A percentile compares a stretch with the other conserved stretches of the same genome.
These are phyloP conservation scores for Syncephalastrum monosporum DNA, from an alignment of 371 early-diverging fungal genomes.

Conservation along the genomic window DNA sequence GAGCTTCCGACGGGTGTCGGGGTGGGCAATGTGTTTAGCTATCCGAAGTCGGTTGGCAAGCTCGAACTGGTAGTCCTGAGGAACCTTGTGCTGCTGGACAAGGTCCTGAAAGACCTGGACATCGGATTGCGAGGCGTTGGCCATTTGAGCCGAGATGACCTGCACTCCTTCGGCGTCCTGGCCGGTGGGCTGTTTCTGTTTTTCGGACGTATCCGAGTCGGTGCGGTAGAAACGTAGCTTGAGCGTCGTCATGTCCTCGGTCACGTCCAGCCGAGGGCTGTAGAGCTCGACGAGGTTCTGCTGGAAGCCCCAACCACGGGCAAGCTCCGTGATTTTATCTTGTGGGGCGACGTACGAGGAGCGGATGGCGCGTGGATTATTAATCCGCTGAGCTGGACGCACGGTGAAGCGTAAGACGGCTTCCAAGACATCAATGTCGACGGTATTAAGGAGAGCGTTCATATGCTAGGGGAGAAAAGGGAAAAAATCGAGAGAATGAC, in stretches of 20 bases:
- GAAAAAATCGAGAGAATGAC: conserved; percentile 1
- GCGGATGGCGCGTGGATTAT: conserved; percentile 67
- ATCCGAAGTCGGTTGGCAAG: conserved; percentile 80
- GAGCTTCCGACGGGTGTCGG: conserved; percentile 50
- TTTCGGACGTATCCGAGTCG: conserved; percentile 6
- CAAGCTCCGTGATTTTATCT: conserved; percentile 62
- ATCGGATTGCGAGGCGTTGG: conserved; percentile 22
- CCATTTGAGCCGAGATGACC: conserved; percentile 19
- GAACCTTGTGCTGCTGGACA: conserved; percentile 65
- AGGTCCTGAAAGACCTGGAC: conserved; percentile 46
- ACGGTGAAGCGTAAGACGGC: conserved; percentile 71
- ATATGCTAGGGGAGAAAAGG: conserved; percentile 57
- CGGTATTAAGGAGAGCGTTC: conserved; percentile 65
- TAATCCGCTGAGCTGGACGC: conserved; percentile 82
- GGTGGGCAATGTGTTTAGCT: conserved; percentile 58
- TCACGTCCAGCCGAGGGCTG: conserved; percentile 37
- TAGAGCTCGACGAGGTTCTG: conserved; percentile 49
- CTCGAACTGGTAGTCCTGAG: conserved; percentile 73
- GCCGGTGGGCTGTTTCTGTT: conserved; percentile 9
- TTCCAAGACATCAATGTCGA: conserved; percentile 75
- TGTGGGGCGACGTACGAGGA: conserved; percentile 63
- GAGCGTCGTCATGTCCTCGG: conserved; percentile 50
- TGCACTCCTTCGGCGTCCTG: conserved; percentile 28
- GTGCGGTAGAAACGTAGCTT: conserved; percentile 69
- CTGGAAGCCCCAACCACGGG: conserved; percentile 58